Evolutionary conservation across 2,329 filamentous ascomycete species (phyloP).

Genomic region (Aspergillus sp.): DNA sequence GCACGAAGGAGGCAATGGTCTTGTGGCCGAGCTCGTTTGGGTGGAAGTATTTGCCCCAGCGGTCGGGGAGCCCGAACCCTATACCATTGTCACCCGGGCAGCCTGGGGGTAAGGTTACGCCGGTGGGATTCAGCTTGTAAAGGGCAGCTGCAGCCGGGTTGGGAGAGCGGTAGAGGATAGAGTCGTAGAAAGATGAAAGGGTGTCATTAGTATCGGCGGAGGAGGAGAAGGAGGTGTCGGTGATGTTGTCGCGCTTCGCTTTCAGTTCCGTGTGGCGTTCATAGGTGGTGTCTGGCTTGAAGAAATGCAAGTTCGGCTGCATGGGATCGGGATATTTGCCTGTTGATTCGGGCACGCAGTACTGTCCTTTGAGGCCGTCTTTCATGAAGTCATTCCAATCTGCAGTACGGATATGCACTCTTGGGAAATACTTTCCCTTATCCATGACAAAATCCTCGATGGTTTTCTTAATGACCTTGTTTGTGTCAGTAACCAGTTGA

Average conservation of each 20-base stretch:
- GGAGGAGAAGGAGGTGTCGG: neutral
- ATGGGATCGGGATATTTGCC: constrained; percentile 29
- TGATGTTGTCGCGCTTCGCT: neutral
- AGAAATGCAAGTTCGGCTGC: constrained; percentile 36
- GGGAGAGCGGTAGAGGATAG: neutral
- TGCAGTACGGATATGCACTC: constrained; percentile 9
- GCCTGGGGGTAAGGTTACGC: neutral
- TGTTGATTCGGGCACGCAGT: constrained; percentile 27
- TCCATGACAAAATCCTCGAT: neutral
- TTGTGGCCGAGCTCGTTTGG: constrained; percentile 29
- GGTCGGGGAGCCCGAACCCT: constrained; percentile 31
- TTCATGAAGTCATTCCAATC: constrained; percentile 35
- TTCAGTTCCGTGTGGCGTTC: neutral
- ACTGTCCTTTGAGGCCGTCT: constrained; percentile 30
- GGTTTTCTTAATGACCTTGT: neutral
- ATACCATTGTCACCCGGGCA: neutral
- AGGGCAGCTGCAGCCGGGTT: neutral
- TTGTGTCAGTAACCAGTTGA: constrained; percentile 7
- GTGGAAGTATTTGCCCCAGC: constrained; percentile 35
- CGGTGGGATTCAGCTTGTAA: neutral
- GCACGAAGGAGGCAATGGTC: constrained; percentile 18
- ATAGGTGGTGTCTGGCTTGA: constrained; percentile 28
- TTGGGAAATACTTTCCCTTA: neutral
- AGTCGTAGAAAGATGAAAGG: neutral
- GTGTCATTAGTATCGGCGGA: neutral